phyloP scores from a whole-genome alignment of 257 asterid genomes.

The Anisodus tanguticus region DNA sequence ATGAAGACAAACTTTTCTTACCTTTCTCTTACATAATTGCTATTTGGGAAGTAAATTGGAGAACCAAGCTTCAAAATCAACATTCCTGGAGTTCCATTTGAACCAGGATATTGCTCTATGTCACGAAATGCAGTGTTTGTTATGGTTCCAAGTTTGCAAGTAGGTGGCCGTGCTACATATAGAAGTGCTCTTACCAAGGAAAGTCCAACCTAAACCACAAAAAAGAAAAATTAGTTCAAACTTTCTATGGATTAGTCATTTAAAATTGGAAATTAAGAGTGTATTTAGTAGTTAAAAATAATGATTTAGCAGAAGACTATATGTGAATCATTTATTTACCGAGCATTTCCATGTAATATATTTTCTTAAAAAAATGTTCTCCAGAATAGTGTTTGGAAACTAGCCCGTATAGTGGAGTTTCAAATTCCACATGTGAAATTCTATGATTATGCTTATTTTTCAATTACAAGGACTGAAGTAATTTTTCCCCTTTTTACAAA shows the following conservation, averaged over 20 bases:
- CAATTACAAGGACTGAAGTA: too few relatives aligned
- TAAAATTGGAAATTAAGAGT: too few relatives aligned
- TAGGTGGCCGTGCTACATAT: constrained; percentile 76
- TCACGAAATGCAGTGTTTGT: constrained; percentile 61
- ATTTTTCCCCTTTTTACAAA: too few relatives aligned
- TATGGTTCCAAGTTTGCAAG: constrained; percentile 77
- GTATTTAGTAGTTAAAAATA: background rate
- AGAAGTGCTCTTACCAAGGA: constrained; percentile 66
- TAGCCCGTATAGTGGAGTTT: too few relatives aligned
- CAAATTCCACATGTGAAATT: too few relatives aligned
- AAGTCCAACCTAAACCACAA: constrained; percentile 56
- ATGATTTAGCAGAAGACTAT: background rate
- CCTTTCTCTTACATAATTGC: constrained; percentile 76
- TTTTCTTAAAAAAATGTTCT: too few relatives aligned
- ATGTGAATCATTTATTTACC: too few relatives aligned
- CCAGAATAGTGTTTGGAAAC: background rate
- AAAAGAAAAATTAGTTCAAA: background rate
- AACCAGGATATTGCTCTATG: constrained; percentile 72
- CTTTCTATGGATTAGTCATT: background rate
- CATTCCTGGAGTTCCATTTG: constrained; percentile 52
- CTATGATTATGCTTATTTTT: too few relatives aligned
- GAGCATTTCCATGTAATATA: too few relatives aligned
- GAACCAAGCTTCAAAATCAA: constrained; percentile 74
- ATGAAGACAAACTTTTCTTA: constrained; percentile 10
- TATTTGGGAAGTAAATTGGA: constrained; percentile 80